Conservation (phyloP, 139 green algal genomes). For the Chlorella vulgaris region DNA sequence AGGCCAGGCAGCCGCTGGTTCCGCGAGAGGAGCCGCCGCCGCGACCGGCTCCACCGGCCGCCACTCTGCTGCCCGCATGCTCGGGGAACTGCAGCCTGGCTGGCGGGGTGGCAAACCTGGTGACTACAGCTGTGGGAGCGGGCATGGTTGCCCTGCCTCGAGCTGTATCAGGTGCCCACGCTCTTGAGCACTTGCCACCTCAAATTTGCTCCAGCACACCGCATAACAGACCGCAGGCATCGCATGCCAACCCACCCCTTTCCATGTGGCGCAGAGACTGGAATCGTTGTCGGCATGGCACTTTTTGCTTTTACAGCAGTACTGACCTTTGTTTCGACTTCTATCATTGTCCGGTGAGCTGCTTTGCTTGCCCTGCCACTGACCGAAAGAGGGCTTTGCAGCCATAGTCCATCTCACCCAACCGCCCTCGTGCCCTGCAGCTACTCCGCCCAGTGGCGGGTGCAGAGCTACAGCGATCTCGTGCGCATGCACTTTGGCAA, state of each 20-base stretch:
- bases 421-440: too few species aligned
- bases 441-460: background rate
- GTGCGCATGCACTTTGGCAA: conserved; percentile 37
- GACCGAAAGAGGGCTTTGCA: too few species aligned
- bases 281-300: background rate
- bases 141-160: conserved; percentile 28
- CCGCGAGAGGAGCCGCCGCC: background rate
- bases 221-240: too few species aligned
- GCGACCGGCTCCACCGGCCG: background rate
- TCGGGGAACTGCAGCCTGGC: conserved; percentile 2
- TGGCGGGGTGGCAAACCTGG: conserved; percentile 19
- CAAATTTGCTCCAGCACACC: too few species aligned
- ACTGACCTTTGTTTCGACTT: conserved; percentile 4
- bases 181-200: too few species aligned
- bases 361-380: background rate
- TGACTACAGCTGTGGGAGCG: conserved; percentile 8
- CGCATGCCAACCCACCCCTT: too few species aligned
- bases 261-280: conserved; percentile 24
- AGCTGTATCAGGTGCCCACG: conserved; percentile 6
- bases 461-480: conserved; percentile 30
- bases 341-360: conserved; percentile 12
- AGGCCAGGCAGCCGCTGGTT: background rate
- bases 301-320: conserved; percentile 15
- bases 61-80: background rate
- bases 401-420: too few species aligned